A percentile compares a stretch with the other conserved stretches of the same genome.
These are phyloP conservation scores for Phytopythium boreale DNA, from an alignment of 352 stramenopile species.

Conservation along the genomic window DNA sequence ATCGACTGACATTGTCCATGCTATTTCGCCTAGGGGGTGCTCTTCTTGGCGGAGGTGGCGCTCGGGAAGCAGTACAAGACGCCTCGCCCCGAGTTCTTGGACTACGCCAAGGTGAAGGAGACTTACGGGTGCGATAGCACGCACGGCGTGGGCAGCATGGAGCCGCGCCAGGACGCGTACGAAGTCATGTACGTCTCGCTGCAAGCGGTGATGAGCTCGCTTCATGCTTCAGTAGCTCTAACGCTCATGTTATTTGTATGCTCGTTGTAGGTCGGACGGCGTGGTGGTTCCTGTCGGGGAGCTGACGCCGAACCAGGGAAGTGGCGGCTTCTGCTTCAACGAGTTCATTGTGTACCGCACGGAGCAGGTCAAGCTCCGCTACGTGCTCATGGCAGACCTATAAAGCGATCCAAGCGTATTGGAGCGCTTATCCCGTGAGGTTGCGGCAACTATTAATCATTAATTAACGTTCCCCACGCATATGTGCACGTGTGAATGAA, in stretches of 20 bases:
- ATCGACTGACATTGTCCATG: not conserved
- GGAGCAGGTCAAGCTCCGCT: conserved; percentile 43
- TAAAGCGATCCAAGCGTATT: not conserved
- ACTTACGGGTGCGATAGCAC: conserved; percentile 32
- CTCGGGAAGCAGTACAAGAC: conserved; percentile 30
- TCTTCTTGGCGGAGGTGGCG: conserved; percentile 43
- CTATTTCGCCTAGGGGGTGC: conserved; percentile 15
- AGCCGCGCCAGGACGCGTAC: conserved; percentile 20
- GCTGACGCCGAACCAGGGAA: conserved; percentile 14
- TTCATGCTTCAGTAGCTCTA: not conserved
- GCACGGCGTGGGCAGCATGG: conserved; percentile 33
- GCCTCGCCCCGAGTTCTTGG: conserved; percentile 22
- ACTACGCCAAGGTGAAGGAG: conserved; percentile 27
- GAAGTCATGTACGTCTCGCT: conserved; percentile 18
- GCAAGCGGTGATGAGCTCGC: not conserved
- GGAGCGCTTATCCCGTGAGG: no score
- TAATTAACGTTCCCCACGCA: not conserved
- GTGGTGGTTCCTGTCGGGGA: conserved; percentile 35
- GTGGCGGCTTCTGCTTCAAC: conserved; percentile 39
- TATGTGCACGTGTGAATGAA: no score
- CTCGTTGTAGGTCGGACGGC: conserved; percentile 18
- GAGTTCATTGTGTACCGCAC: conserved; percentile 52
- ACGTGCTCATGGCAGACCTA: conserved; percentile 30
- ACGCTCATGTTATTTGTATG: not conserved
- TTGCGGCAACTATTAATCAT: not conserved